phyloP scores from a whole-genome alignment of 805 yeast genomes.

The Maudiozyma saulgeensis region DNA sequence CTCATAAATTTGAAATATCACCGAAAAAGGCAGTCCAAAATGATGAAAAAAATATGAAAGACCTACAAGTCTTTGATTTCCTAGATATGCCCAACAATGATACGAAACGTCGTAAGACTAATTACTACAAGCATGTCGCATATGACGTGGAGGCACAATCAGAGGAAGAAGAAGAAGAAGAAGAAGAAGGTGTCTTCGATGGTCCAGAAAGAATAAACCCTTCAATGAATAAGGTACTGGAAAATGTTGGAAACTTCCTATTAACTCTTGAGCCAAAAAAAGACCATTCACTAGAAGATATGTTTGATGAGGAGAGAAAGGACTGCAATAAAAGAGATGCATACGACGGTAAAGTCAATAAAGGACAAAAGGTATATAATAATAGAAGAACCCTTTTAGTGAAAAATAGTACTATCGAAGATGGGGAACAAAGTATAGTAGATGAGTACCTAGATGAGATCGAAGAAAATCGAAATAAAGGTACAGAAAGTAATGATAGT shows the following conservation, averaged over 20 bases:
- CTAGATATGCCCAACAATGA: slow-evolving; percentile 10
- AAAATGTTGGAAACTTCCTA: slow-evolving; percentile 4
- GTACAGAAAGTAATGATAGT: background rate
- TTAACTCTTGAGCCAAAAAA: slow-evolving; percentile 1
- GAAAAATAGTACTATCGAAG: slow-evolving; percentile 7
- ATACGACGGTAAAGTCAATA: background rate
- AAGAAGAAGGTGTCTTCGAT: background rate
- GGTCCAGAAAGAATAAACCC: background rate
- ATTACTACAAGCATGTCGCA: slow-evolving; percentile 1
- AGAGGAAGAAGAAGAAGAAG: background rate
- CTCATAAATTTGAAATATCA: background rate
- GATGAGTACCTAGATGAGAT: slow-evolving; percentile 8
- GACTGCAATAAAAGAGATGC: background rate
- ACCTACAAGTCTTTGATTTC: slow-evolving; percentile 17
- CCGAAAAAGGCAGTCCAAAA: background rate
- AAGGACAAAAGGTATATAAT: slow-evolving; percentile 10
- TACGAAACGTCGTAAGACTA: slow-evolving; percentile 11
- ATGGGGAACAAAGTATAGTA: slow-evolving; percentile 5
- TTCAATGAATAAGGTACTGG: slow-evolving; percentile 4
- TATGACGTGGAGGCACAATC: background rate
- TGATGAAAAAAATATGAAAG: background rate
- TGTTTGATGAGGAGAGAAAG: background rate
- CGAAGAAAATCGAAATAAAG: slow-evolving; percentile 1
- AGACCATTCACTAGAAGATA: slow-evolving; percentile 1
- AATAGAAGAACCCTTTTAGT: slow-evolving; percentile 16